A percentile compares a stretch with the other conserved stretches of the same genome.
These are phyloP conservation scores for Hymenotorrendiella dingleyae DNA, from an alignment of 2,329 filamentous ascomycete genomes.

Conservation along the genomic window DNA sequence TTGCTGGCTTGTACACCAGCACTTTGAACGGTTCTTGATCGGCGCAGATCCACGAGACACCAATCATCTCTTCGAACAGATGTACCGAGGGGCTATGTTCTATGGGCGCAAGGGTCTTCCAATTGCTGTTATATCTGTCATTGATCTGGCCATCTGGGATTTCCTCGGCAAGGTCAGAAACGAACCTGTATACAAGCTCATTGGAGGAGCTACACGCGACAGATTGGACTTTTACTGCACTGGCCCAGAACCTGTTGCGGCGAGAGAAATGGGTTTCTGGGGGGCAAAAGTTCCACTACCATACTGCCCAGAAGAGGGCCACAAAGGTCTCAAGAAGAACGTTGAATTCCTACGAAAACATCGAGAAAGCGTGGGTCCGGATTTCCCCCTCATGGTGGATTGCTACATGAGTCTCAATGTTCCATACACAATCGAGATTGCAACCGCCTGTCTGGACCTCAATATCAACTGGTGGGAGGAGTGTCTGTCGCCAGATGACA, in stretches of 20 bases:
- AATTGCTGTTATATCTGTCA: conserved; percentile 86
- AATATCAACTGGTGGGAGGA: conserved; percentile 98
- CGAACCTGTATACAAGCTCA: conserved; percentile 91
- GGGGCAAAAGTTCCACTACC: conserved; percentile 87
- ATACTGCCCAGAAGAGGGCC: conserved; percentile 83
- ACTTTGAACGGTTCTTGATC: conserved; percentile 87
- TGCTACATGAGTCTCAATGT: conserved; percentile 97
- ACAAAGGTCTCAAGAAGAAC: conserved; percentile 78
- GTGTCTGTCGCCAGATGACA: conserved; percentile 85
- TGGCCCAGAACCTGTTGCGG: conserved; percentile 73
- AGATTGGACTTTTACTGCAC: conserved; percentile 92
- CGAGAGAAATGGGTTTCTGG: conserved; percentile 82
- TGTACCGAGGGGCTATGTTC: conserved; percentile 95
- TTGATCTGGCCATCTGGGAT: conserved; percentile 91
- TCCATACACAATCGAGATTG: conserved; percentile 85
- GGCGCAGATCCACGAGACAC: conserved; percentile 86
- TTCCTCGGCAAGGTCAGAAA: conserved; percentile 83
- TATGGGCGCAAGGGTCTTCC: conserved; percentile 91
- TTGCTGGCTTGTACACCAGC: conserved; percentile 89
- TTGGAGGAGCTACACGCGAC: conserved; percentile 82
- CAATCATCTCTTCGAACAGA: conserved; percentile 89
- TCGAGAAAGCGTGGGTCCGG: conserved; percentile 75
- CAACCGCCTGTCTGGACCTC: conserved; percentile 74
- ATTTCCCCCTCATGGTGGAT: conserved; percentile 91
- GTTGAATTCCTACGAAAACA: conserved; percentile 83